Evolutionary conservation across 2,329 filamentous ascomycete species (phyloP), one percentile per base, ranked within the genome.

Genomic region (Neonectria hederae): DNA sequence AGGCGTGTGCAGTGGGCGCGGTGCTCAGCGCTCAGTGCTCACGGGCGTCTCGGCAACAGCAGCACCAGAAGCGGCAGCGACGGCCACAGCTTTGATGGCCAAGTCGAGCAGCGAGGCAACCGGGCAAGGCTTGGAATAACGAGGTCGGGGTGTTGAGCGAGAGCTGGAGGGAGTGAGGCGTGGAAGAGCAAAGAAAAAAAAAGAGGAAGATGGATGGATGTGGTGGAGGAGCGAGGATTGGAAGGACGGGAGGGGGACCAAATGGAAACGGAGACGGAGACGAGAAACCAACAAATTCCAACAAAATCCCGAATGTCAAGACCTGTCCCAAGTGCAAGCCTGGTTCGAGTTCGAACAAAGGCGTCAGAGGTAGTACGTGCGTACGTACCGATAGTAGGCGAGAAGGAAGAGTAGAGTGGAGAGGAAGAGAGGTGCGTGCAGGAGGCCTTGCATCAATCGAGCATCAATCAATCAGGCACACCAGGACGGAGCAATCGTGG

Each of bases 1-100:
- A 54, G 49, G 55, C 61, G 49, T 42, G 14, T 51, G 19, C 28
- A 35, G 42, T 38, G 35, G 35, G 35, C 35, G 35, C 35, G 14
- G 14, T 38, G 35, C 35, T 38, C 2, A 6, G 35, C n/a, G 35
- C 35, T 38, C 35, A 42, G 51, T 46, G 51, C 55, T 51, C 21
- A 43, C 61, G 55, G 61, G 55, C 61, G 54, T 51, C 61, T 63
- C 61, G 55, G 55, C 61, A 63, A 59, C 61, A 54, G 19, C 62
- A 60, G 58, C 61, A 48, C 56, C 61, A 51, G 46, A 22, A 59
- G 57, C 51, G 11, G 13, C 38, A 49, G 46, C 32, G 43, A 42
- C 28, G 35, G 58, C 48, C 40, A 61, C 59, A 66, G 54, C 62
- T 59, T 54, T 28, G 58, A 56, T 49, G 56, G 35, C 59, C 42